A percentile compares a stretch with the other conserved stretches of the same genome.
These are phyloP conservation scores for Fusarium gaditjirri DNA, from an alignment of 2,329 filamentous ascomycete species.

Conservation along the genomic window DNA sequence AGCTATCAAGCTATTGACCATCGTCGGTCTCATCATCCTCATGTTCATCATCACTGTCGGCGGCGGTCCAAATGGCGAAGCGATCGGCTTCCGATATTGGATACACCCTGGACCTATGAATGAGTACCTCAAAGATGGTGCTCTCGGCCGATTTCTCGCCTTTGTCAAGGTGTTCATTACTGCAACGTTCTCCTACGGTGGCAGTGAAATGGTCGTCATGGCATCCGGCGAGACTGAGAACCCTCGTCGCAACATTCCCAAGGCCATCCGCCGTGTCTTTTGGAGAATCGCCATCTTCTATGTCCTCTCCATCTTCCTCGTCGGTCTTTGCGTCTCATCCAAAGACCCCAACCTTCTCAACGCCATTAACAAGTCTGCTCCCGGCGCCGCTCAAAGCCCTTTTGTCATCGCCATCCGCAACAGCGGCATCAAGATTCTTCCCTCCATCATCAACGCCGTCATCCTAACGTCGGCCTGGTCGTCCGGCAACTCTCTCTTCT, in stretches of 20 bases:
- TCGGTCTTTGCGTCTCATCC: conserved; percentile 72
- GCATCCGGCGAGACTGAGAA: conserved; percentile 55
- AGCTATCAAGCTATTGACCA: conserved; percentile 68
- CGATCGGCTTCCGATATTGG: conserved; percentile 56
- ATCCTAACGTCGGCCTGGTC: conserved; percentile 74
- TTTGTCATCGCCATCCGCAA: conserved; percentile 75
- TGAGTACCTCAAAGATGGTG: conserved; percentile 59
- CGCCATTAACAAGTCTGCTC: conserved; percentile 65
- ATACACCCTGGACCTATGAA: conserved; percentile 57
- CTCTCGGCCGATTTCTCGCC: conserved; percentile 65
- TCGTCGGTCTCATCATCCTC: conserved; percentile 66
- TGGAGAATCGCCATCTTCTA: conserved; percentile 73
- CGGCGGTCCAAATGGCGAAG: conserved; percentile 61
- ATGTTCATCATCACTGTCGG: conserved; percentile 59
- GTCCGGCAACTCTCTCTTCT: conserved; percentile 69
- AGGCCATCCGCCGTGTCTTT: conserved; percentile 70
- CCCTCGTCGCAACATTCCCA: conserved; percentile 43
- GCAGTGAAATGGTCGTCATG: conserved; percentile 70
- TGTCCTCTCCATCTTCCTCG: conserved; percentile 68
- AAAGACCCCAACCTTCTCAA: conserved; percentile 69
- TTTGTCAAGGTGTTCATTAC: conserved; percentile 67
- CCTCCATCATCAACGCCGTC: conserved; percentile 75
- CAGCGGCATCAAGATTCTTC: conserved; percentile 71
- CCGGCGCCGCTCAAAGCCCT: conserved; percentile 55
- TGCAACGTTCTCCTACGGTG: conserved; percentile 71